A percentile compares a stretch with the other conserved stretches of the same genome.
Evolutionary conservation across 345 rosid species (phyloP).

Genomic region (Gossypium australe): DNA sequence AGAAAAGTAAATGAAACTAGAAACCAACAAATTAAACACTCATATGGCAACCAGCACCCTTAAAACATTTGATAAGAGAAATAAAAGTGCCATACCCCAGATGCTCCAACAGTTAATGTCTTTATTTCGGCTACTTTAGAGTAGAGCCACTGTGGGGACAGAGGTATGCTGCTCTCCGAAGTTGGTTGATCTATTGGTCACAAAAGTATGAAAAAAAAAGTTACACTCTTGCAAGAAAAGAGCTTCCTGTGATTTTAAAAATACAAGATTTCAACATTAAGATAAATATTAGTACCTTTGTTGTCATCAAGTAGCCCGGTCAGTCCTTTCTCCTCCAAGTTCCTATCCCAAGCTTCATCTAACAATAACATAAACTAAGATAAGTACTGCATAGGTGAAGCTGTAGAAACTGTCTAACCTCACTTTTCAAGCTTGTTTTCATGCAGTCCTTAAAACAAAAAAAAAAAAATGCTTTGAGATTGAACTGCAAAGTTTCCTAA

Average conservation of each 20-base stretch:
- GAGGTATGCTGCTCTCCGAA: conserved; percentile 39
- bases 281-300: conserved; percentile 26
- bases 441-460: neutral
- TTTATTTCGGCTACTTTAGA: conserved; percentile 35
- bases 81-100: conserved; percentile 13
- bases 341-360: conserved; percentile 30
- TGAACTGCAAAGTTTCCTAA: neutral
- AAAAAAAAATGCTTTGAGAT: neutral
- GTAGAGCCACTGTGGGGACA: conserved; percentile 56
- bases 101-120: conserved; percentile 2
- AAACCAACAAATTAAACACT: neutral
- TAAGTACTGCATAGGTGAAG: neutral
- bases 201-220: neutral
- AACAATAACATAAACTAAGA: conserved; percentile 1
- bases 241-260: neutral
- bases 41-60: neutral
- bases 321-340: conserved; percentile 23
- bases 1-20: neutral
- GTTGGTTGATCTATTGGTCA: conserved; percentile 30
- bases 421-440: neutral
- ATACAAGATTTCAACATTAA: neutral
- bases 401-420: neutral
- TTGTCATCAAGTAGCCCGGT: conserved; percentile 28
- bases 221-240: neutral
- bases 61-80: neutral